These are phyloP conservation scores for Penicillium canariense DNA, from an alignment of 495 filamentous ascomycete genomes.

Conservation along the genomic window DNA sequence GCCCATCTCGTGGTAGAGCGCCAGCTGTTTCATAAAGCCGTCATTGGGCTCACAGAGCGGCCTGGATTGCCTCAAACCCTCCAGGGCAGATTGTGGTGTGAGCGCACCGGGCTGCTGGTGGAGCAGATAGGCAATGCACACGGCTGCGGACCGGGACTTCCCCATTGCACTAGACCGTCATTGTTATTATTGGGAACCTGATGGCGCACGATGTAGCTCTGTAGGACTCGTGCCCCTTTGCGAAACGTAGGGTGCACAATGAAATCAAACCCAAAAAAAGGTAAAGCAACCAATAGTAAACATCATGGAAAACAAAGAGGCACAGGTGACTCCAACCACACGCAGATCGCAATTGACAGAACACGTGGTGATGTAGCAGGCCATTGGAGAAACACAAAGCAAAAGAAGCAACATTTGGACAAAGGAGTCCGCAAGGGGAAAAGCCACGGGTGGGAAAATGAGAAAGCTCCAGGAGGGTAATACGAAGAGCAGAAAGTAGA, in stretches of 20 bases:
- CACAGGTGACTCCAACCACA: slow-evolving; percentile 11
- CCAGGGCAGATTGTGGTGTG: slow-evolving; percentile 58
- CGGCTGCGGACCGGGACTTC: slow-evolving; percentile 84
- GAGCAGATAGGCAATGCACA: slow-evolving; percentile 83
- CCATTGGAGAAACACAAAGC: slow-evolving; percentile 1
- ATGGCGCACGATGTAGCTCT: neutral
- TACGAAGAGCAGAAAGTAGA: neutral
- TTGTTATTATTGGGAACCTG: slow-evolving; percentile 22
- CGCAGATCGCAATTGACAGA: slow-evolving; percentile 17
- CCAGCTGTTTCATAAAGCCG: slow-evolving; percentile 84
- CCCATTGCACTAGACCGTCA: slow-evolving; percentile 78
- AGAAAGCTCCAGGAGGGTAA: neutral
- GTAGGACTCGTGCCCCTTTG: neutral
- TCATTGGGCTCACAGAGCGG: slow-evolving; percentile 79
- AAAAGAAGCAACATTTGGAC: neutral
- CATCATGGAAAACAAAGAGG: neutral
- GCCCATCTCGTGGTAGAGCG: slow-evolving; percentile 82
- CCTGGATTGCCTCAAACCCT: slow-evolving; percentile 60
- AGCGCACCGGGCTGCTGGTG: slow-evolving; percentile 53
- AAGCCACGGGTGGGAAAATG: neutral
- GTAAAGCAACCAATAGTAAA: slow-evolving; percentile 5
- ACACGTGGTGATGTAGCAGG: slow-evolving; percentile 21
- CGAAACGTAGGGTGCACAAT: neutral
- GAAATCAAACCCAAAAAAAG: slow-evolving; percentile 7
- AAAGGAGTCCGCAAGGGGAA: neutral